phyloP scores from a whole-genome alignment of 768 basidiomycete species.

The Russula virescens region DNA sequence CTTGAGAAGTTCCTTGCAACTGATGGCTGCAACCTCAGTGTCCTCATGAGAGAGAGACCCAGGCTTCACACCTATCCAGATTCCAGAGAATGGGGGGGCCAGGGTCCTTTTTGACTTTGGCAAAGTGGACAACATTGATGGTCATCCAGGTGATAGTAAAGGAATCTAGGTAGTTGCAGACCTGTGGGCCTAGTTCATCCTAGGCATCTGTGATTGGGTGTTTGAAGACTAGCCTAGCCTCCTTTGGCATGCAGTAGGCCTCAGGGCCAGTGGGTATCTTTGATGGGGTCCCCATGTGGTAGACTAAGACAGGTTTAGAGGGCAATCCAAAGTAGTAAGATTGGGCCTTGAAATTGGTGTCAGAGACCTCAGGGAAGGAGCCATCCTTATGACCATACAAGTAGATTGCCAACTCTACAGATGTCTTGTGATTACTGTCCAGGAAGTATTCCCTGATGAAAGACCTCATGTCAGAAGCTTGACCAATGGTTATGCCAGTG shows the following conservation, averaged over 20 bases:
- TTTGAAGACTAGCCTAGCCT: conserved; percentile 29
- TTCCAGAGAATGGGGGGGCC: conserved; percentile 30
- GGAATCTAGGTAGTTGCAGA: conserved; percentile 29
- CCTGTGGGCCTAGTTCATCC: conserved; percentile 25
- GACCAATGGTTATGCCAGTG: conserved; percentile 26
- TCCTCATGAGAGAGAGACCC: conserved; percentile 23
- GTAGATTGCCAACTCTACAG: conserved; percentile 25
- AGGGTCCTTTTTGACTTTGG: conserved; percentile 26
- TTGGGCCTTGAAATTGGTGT: too few relatives aligned
- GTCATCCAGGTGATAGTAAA: conserved; percentile 28
- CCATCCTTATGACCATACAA: conserved; percentile 19
- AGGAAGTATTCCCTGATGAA: not conserved
- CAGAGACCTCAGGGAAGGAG: conserved; percentile 30
- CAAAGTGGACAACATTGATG: conserved; percentile 32
- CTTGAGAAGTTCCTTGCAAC: conserved; percentile 29
- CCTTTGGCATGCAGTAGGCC: conserved; percentile 16
- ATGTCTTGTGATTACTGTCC: not conserved
- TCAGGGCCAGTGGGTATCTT: not conserved
- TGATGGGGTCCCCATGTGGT: not conserved
- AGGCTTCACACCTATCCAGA: conserved; percentile 34
- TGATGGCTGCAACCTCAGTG: conserved; percentile 29
- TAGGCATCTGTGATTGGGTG: conserved; percentile 30
- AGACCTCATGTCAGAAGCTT: not conserved
- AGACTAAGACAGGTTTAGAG: not conserved
- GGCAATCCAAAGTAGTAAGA: conserved; percentile 7